Percentiles rank a stretch among this genome's conserved stretches.
Conservation (phyloP, 225 moss, liverwort and hornwort species). For the Pseudisothecium myosuroides region DNA sequence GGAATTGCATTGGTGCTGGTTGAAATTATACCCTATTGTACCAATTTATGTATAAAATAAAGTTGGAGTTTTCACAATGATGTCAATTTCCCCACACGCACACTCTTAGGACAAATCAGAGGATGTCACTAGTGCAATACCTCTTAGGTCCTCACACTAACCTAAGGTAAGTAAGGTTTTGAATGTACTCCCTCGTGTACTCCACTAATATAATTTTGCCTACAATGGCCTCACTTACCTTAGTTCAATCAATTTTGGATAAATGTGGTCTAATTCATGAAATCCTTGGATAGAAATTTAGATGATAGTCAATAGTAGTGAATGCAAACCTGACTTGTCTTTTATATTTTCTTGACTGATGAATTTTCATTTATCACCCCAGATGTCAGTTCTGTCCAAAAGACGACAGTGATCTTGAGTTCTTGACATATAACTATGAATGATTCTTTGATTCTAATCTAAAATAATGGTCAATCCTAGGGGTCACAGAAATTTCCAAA, state of each 20-base stretch:
- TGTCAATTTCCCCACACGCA: background rate
- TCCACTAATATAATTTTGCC: too few species aligned
- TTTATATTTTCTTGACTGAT: background rate
- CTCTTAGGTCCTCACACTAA: background rate
- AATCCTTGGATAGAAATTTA: too few species aligned
- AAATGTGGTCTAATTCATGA: background rate
- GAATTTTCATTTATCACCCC: slow-evolving; percentile 3
- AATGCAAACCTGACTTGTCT: background rate
- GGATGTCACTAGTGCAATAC: background rate
- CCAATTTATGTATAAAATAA: too few species aligned
- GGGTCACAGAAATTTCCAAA: background rate
- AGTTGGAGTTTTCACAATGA: background rate
- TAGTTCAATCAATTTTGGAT: background rate
- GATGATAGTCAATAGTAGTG: too few species aligned
- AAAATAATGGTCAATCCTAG: background rate
- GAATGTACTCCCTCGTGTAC: too few species aligned
- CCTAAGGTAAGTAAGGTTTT: too few species aligned
- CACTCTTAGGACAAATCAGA: background rate
- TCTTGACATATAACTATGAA: background rate
- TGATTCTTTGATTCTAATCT: background rate
- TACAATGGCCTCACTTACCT: too few species aligned
- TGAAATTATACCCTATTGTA: background rate
- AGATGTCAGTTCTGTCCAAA: background rate
- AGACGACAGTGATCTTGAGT: background rate
- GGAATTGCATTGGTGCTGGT: background rate